These are phyloP conservation scores for Antitrichia curtipendula DNA, from an alignment of 225 moss, liverwort and hornwort genomes.

Conservation along the genomic window DNA sequence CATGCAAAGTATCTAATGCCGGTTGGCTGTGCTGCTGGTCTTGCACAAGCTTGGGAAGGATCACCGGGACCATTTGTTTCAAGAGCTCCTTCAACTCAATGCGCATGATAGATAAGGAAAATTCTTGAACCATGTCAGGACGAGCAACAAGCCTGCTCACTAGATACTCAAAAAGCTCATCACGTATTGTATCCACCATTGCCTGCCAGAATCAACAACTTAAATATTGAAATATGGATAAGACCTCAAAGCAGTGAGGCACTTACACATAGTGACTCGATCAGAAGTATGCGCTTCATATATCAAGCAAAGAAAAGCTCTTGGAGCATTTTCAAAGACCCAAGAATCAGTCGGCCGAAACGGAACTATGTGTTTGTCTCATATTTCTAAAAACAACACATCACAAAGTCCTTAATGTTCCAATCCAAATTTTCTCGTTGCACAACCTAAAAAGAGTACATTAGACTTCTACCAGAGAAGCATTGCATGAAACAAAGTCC, in stretches of 20 bases:
- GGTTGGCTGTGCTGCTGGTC: slow-evolving; percentile 68
- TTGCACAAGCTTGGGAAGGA: slow-evolving; percentile 93
- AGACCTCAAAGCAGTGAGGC: not conserved
- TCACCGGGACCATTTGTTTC: slow-evolving; percentile 78
- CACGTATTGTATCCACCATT: slow-evolving; percentile 67
- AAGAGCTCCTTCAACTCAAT: slow-evolving; percentile 59
- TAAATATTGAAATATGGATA: not conserved
- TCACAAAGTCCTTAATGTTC: not conserved
- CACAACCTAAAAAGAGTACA: not conserved
- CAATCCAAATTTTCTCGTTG: not conserved
- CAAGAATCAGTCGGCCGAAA: not conserved
- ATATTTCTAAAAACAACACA: not conserved
- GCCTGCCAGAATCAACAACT: slow-evolving; percentile 23
- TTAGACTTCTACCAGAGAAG: not conserved
- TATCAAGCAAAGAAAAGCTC: not conserved
- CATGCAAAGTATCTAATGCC: slow-evolving; percentile 70
- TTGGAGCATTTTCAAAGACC: not conserved
- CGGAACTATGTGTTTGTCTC: not conserved
- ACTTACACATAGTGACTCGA: not conserved
- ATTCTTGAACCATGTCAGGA: slow-evolving; percentile 77
- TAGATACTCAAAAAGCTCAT: slow-evolving; percentile 93
- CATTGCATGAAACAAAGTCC: not conserved
- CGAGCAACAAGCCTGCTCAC: slow-evolving; percentile 73
- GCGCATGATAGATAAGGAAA: slow-evolving; percentile 69
- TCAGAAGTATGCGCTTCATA: not conserved